Base-by-base conservation (phyloP, 805 yeast species). In the Candida berthetii region DNA sequence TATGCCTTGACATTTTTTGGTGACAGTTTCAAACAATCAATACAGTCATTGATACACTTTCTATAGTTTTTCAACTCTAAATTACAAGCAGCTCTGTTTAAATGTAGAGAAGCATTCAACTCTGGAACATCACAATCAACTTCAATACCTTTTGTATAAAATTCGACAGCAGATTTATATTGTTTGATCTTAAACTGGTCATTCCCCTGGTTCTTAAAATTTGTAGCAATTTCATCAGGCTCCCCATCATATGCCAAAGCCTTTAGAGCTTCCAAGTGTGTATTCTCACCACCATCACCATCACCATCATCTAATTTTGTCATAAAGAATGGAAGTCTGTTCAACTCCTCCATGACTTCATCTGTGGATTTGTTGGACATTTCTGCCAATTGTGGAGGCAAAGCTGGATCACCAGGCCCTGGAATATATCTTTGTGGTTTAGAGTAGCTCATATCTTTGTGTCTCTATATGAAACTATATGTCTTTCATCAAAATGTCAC, bases 191-290 rank as follows among this genome's bases (percentile, higher is more conserved):
- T 82, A 64, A 73, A 93, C 44, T 85, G 75, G 14, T 88, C 97
- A 60, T 95, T 93, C 6, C 99, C 99, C 58, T 91, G 97, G 46
- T 76, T 81, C 48, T 89, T 88, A 68, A 90, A 93, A 55, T 89
- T 90, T 19, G 77, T 71, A 4, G 97, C 97, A 29, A 89, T 69
- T 55, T 93, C 99, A 53, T 84, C 81, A 0, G 97, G 96, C 48
- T 88, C 96, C 36, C 98, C 99, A 38, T 93, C 99, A 56, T 87
- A 89, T 0, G 95, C 96, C 50, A 93, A 68, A 5, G 96, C 91
- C 56, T 82, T 83, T 43, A 93, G 70, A 0, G 99, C 99, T 57
- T 91, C 98, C 15, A 93, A 64, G 39, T 78, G 82, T 4, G 70
- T 56, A 54, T 85, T 86, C 35, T 80, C 83, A 27, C 89, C 91